These are phyloP conservation scores for Penicillium sp. DNA, from an alignment of 2,329 filamentous ascomycete genomes.

Conservation along the genomic window DNA sequence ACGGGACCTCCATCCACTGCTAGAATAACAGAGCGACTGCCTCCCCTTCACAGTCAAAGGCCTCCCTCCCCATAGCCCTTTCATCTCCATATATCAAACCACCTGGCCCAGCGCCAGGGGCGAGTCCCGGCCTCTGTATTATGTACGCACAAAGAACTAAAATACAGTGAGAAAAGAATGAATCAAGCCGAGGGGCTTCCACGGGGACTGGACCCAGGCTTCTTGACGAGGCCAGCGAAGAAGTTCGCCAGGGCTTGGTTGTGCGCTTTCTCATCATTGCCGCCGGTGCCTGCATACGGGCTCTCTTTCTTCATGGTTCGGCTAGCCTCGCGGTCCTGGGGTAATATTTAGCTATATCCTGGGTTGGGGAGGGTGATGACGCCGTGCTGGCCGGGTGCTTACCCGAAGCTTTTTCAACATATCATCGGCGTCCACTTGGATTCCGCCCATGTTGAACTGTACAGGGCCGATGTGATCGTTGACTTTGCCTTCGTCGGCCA, in stretches of 20 bases:
- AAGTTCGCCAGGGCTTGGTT: slow-evolving; percentile 54
- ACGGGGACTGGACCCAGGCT: slow-evolving; percentile 33
- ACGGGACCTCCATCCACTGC: slow-evolving; percentile 15
- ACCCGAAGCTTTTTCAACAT: slow-evolving; percentile 83
- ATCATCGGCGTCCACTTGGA: slow-evolving; percentile 89
- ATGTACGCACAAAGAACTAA: slow-evolving; percentile 22
- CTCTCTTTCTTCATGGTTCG: slow-evolving; percentile 32
- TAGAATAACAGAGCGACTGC: slow-evolving; percentile 8
- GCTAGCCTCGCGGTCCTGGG: slow-evolving; percentile 39
- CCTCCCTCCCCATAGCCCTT: not conserved
- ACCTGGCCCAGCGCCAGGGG: slow-evolving; percentile 3
- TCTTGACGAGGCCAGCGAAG: slow-evolving; percentile 53
- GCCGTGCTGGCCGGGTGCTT: slow-evolving; percentile 20
- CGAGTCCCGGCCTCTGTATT: slow-evolving; percentile 10
- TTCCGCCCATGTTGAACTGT: slow-evolving; percentile 96
- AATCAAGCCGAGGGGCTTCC: slow-evolving; percentile 30
- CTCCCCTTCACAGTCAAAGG: not conserved
- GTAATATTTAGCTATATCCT: slow-evolving; percentile 2
- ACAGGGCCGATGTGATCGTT: slow-evolving; percentile 86
- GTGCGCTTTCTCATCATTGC: slow-evolving; percentile 42
- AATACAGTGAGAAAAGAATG: slow-evolving; percentile 16
- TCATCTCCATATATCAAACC: slow-evolving; percentile 10
- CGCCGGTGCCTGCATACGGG: slow-evolving; percentile 25
- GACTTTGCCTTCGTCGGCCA: slow-evolving; percentile 38
- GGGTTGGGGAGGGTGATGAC: not conserved